Evolutionary conservation across 352 stramenopile genomes (phyloP), one percentile per base, ranked within the genome.

Genomic region (Phytophthora citrophthora): DNA sequence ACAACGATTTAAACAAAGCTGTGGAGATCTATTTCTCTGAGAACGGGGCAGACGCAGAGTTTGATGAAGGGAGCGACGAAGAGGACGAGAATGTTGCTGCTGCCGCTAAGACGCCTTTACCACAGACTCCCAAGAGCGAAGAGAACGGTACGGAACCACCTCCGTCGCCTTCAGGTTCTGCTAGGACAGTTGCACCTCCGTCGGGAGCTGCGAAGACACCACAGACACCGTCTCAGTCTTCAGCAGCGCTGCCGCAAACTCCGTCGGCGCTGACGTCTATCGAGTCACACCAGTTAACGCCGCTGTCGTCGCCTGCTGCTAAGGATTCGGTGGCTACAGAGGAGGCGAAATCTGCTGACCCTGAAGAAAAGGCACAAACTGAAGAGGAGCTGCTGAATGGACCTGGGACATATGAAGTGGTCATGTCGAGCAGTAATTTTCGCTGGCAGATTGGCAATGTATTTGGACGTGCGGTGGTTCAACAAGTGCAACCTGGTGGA

Each of bases 401-500:
- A 29, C 83, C 79, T 32, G 86, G 79, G 16, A 93, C 82, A 34
- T 96, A 94, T 59, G 86, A 96, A 61, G 85, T 93, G 24, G 76
- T 88, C n/a, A 88, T 94, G 73, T 68, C 76, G 18, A 89, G 87
- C 47, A 78, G 70, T 40, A 82, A 90, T 38, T 86, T 94, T 26
- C 70, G 77, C 59, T 96, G 88, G 88, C 83, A 92, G 60, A 94
- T 96, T 43, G 84, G 84, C 31, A 92, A 82, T 32, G 85, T 96
- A 3, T 93, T 94, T 72, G 88, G 86, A 9, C 88, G 88, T 15
- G 83, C 84, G 1, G 88, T 96, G 12, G 88, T 96, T 16, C 84
- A 94, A 51, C 77, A 79, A 63, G 88, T 96, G 16, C 79, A 91
- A 5, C 75, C 81, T 15, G 65, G 64, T 8, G 88, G 88, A 1